Evolutionary conservation across 306 rosid genomes (phyloP), one percentile per base, ranked within the genome.

Genomic region (Corylus heterophylla): DNA sequence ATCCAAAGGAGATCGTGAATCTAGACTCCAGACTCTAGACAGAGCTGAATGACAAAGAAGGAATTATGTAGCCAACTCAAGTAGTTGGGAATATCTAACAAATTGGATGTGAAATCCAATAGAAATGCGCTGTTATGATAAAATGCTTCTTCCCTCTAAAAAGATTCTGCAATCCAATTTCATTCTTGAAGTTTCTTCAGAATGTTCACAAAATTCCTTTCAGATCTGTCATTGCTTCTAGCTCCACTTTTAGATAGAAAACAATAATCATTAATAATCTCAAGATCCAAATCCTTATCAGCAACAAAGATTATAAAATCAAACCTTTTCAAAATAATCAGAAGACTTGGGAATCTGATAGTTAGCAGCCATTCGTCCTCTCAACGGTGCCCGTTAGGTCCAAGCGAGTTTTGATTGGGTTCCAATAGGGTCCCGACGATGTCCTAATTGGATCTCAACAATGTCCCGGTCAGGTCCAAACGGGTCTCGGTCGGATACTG

Each of bases 321-420:
- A 69, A 56, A 42, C 11, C 7, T 42, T 31, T 31, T 12, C 54
- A 18, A 2, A 13, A 20, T 31, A 55, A 49, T 37, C 77, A 50
- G 64, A 50, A 48, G 18, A 72, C 7, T 47, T 11, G 10, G 58
- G 50, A 67, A 39, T 48, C 42, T 17, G 29, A 61, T 47, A 44
- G 64, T 79, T 49, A 71, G 54, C 71, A 70, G 72, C 58, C 42
- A 54, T 4, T 61, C n/a, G 25, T 22, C 25, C 25, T 22, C 25
- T 22, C 25, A 22, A 22, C 25, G 25, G 25, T 22, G 25, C 25
- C 25, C 25, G 25, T 22, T 22, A 22, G 25, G 25, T 22, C 25
- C 25, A 22, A 22, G 25, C 25, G 25, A 22, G 25, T 22, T 22
- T 22, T 22, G 25, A 0, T 22, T 22, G 25, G 25, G 25, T 22